Conservation (phyloP, 345 rosid genomes). For the Populus nigra region DNA sequence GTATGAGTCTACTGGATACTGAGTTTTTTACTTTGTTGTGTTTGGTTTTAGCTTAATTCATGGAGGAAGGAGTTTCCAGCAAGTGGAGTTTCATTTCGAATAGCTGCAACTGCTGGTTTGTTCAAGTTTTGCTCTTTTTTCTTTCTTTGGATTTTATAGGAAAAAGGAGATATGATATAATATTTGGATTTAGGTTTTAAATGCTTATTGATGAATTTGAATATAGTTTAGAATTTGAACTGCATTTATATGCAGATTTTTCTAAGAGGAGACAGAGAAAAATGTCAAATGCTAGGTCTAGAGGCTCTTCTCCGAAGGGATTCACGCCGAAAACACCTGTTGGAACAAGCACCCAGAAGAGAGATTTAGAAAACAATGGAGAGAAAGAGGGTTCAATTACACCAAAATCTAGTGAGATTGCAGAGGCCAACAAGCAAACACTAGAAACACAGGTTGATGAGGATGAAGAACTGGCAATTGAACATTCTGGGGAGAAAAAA, state of each 20-base stretch:
- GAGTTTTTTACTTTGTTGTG: conserved; percentile 10
- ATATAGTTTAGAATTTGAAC: background rate
- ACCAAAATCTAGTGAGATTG: conserved; percentile 20
- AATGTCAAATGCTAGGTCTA: conserved; percentile 41
- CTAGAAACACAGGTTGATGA: conserved; percentile 26
- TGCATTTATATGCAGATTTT: conserved; percentile 47
- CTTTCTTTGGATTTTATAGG: background rate
- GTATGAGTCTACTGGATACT: background rate
- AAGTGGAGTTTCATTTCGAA: conserved; percentile 40
- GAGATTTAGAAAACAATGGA: conserved; percentile 38
- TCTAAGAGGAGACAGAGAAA: conserved; percentile 58
- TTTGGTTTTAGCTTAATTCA: conserved; percentile 48
- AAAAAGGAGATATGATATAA: background rate
- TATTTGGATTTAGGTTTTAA: conserved; percentile 1
- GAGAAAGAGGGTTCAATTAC: conserved; percentile 38
- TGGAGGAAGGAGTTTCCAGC: conserved; percentile 34
- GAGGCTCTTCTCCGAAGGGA: conserved; percentile 50
- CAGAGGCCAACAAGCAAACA: conserved; percentile 17
- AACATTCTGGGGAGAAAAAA: conserved; percentile 18
- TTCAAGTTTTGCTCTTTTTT: background rate
- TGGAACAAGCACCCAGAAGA: conserved; percentile 47
- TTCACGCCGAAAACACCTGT: conserved; percentile 43
- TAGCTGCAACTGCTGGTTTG: conserved; percentile 60
- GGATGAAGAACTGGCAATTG: conserved; percentile 35
- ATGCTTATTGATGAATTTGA: background rate